Evolutionary conservation across 2,329 filamentous ascomycete species (phyloP), one percentile per base, ranked within the genome.

Genomic region (Periconia digitata): DNA sequence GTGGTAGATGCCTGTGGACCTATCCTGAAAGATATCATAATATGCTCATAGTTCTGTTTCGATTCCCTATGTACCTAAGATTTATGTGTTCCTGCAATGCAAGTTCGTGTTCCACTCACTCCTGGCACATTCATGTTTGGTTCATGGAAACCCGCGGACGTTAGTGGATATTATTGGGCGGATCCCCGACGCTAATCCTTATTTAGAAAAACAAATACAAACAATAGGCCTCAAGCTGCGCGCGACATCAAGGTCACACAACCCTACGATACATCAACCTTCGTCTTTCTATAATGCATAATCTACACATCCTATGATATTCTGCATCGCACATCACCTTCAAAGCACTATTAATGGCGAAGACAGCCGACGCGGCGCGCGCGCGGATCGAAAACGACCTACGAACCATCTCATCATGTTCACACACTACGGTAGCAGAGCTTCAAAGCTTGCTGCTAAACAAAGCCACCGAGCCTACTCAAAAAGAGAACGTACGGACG

Each of bases 311-410:
- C 43, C 24, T 54, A 53, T 66, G 55, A 65, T 41, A 10, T 29
- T 34, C 7, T 24, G 44, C 51, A 29, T 42, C 18, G 32, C 44
- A 35, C 24, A 20, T 13, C 36, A 23, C 27, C 44, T 12, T n/a
- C n/a, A 46, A 44, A 16, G 35, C 13, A 21, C 21, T 13, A 38
- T 34, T 50, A 41, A 70, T 71, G 68, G 63, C 66, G 40, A 52
- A 58, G 38, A 58, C 62, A 40, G 51, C 60, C 43, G 59, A 60
- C 41, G 44, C 63, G 32, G 48, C 54, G 72, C 77, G 52, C 80
- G 77, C 45, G 47, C 72, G 74, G 55, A 73, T 74, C 56, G 76
- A 79, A 49, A 72, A 69, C 47, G 74, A 77, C 43, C 70, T 81
- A 34, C 62, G 67, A 42, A 76, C 76, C 17, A 72, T 72, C 55